Conservation (phyloP, 179 eudicot species). For the Beta macrorhiza region DNA sequence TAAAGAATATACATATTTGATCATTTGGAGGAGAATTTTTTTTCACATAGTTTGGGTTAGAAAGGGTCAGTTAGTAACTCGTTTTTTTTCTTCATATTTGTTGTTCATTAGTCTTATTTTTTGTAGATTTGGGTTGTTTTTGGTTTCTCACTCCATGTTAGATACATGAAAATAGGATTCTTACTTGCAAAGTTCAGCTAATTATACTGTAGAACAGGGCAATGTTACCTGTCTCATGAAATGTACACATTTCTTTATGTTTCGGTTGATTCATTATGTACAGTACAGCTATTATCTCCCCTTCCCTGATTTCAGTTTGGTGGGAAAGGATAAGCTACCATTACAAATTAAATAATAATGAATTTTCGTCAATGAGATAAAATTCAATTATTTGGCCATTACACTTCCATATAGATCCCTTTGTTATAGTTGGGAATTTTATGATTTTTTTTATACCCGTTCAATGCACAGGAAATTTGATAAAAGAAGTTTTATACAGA, state of each 20-base stretch:
- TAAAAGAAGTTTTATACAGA: no score
- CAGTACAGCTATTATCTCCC: slow-evolving; percentile 13
- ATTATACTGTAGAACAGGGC: slow-evolving; percentile 21
- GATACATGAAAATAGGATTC: slow-evolving; percentile 19
- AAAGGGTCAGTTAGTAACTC: background rate
- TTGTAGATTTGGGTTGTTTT: slow-evolving; percentile 23
- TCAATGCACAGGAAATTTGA: no score
- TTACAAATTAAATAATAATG: background rate
- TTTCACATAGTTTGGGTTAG: slow-evolving; percentile 26
- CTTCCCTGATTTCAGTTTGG: background rate
- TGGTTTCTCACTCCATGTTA: background rate
- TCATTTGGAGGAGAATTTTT: background rate
- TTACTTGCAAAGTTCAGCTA: slow-evolving; percentile 19
- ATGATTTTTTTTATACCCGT: no score
- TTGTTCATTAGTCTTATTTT: background rate
- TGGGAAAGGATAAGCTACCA: background rate
- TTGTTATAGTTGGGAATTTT: no score
- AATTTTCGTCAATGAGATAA: background rate
- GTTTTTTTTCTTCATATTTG: background rate
- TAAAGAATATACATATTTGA: slow-evolving; percentile 2
- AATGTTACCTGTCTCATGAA: slow-evolving; percentile 28
- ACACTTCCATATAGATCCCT: background rate
- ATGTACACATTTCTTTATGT: slow-evolving; percentile 33
- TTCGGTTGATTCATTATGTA: background rate
- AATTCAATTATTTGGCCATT: background rate